Evolutionary conservation across 2,329 filamentous ascomycete species (phyloP), one percentile per base, ranked within the genome.

Genomic region (Aspergillus ochraceus): DNA sequence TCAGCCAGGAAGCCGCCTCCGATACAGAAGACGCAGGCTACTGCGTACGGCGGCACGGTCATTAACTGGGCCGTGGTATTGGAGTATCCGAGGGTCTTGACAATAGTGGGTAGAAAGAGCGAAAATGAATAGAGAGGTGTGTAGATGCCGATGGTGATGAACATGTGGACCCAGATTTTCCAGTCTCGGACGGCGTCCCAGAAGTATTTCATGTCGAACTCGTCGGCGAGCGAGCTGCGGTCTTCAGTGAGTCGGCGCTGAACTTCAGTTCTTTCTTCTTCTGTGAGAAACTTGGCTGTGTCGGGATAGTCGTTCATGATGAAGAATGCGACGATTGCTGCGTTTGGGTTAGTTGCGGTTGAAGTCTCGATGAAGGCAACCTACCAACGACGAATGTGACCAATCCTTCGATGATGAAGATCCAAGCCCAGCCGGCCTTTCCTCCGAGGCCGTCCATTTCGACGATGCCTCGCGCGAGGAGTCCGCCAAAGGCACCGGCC

Each of bases 261-360:
- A 3, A 63, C 55, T 30, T 58, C 58, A 5, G 11, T 47, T 11
- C 58, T 58, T 11, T 63, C 60, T 5, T 42, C 32, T 1, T 52
- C 30, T 9, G 58, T 55, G 0, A 63, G 59, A 30, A 63, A 63
- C 24, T 55, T 63, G 11, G 61, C 61, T 14, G 57, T 59, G 30
- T 59, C 59, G 3, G 60, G 60, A 30, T 60, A 63, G 55, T 63
- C 60, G 50, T 60, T 60, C 57, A 63, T 60, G 3, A 63, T 20
- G 42, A 55, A 60, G 60, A 58, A 60, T 3, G 60, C 52, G 39
- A 24, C 52, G 22, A 61, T 24, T 9, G 59, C 59, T 61, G 22
- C 12, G 4, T 29, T 29, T 36, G 9, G 49, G 14, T 42, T 32
- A 29, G 26, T 32, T 30, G 19, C 14, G n/a, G 24, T 24, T 29